Conservation (phyloP, 768 basidiomycete genomes). For the Hericium coralloides region DNA sequence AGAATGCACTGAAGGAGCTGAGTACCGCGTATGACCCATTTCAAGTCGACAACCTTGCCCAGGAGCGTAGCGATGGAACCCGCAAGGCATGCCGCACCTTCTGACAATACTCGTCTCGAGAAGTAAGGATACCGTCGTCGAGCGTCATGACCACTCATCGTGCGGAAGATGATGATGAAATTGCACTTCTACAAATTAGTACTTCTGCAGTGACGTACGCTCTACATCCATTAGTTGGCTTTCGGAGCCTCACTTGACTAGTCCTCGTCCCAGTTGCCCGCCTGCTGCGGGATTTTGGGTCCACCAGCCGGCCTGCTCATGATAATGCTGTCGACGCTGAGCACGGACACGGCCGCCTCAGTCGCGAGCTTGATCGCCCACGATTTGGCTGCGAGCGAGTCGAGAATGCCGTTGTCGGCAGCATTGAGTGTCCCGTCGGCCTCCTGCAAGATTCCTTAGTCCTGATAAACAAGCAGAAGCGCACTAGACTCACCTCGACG, state of each 20-base stretch:
- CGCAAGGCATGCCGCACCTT: too few relatives aligned
- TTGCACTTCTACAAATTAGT: too few relatives aligned
- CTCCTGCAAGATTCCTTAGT: constrained; percentile 44
- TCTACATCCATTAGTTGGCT: too few relatives aligned
- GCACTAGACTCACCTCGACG: constrained; percentile 55
- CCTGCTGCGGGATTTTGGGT: constrained; percentile 80
- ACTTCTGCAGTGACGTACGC: too few relatives aligned
- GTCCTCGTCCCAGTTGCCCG: constrained; percentile 55
- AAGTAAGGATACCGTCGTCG: too few relatives aligned
- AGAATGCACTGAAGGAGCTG: too few relatives aligned
- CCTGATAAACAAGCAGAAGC: not conserved
- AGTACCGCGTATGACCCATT: too few relatives aligned
- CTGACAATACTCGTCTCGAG: too few relatives aligned
- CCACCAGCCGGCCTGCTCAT: constrained; percentile 92
- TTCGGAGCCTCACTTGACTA: not conserved
- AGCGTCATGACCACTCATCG: too few relatives aligned
- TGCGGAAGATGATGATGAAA: too few relatives aligned
- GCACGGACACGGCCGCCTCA: constrained; percentile 82
- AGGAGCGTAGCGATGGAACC: too few relatives aligned
- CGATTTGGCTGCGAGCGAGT: constrained; percentile 82
- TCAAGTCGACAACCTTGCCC: too few relatives aligned
- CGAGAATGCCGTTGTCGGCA: constrained; percentile 59
- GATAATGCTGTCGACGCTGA: constrained; percentile 96
- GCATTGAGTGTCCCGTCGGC: constrained; percentile 67
- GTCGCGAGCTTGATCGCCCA: constrained; percentile 91